Evolutionary conservation across 169 alveolate species (phyloP), one percentile per base, ranked within the genome.

Genomic region (Plasmodium yoelii): DNA sequence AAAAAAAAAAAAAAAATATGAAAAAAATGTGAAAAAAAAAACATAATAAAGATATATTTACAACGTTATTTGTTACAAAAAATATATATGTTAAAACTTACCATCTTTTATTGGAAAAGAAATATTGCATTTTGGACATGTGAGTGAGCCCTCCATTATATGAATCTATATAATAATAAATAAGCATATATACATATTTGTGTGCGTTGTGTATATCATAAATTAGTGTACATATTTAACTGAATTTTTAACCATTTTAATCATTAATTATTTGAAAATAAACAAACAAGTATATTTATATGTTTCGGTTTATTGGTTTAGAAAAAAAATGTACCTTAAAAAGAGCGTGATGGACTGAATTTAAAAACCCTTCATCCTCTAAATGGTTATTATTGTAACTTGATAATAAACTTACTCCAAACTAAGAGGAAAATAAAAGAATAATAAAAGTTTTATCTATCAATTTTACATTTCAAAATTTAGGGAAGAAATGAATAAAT

Each of bases 41-140:
- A 87, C 88, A 19, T 93, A 93, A 88, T 49, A 6, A 51, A 46
- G 7, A 44, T 59, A 59, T 22, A 34, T 28, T 28, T 28, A 0
- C 1, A 5, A 3, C 39, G 2, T 34, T 4, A 34, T 22, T 22
- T 22, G 26, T 22, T 22, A 15, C 4, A n/a, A n/a, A 53, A 4
- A 15, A 18, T 26, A 22, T 39, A 22, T 8, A 53, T 26, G 60
- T 56, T 34, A n/a, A 39, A 2, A 39, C 88, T 10, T 73, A 94
- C 96, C 96, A 53, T 94, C 93, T 55, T 73, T 91, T 44, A 94
- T 92, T n/a, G 65, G 89, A 86, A 90, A 94, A 47, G 91, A 86
- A 19, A 73, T 57, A 44, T 56, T 89, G 67, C 96, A 94, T 59
- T 87, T 46, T 10, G 96, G 96, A 53, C 96, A 94, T 49, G 69